Percentiles rank a stretch among this genome's conserved stretches.
Conservation (phyloP, 2,329 filamentous ascomycete species). For the Fusarium tricinctum region DNA sequence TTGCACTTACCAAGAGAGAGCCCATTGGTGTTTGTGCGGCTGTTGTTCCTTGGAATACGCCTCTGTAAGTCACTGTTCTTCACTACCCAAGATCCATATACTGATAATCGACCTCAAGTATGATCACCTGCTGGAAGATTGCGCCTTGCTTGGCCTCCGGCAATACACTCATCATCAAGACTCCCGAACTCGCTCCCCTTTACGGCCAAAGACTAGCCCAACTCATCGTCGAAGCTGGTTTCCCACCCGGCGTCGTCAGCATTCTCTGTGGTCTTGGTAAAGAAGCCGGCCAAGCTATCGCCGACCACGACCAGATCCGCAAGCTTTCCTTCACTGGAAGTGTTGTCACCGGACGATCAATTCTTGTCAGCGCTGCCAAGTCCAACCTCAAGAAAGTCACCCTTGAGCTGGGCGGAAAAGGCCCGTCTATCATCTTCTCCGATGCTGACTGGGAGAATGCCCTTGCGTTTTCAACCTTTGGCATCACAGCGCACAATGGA, state of each 20-base stretch:
- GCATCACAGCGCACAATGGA: conserved; percentile 67
- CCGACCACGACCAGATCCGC: conserved; percentile 73
- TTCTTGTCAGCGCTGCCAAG: conserved; percentile 80
- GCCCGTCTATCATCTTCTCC: conserved; percentile 69
- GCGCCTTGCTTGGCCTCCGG: conserved; percentile 74
- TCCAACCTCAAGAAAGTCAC: conserved; percentile 84
- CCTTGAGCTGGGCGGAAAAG: conserved; percentile 80
- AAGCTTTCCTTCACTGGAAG: conserved; percentile 83
- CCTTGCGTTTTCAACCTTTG: conserved; percentile 62
- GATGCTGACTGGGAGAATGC: conserved; percentile 73
- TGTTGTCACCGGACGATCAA: conserved; percentile 73
- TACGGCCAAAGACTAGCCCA: conserved; percentile 72
- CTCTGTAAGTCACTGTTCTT: conserved; percentile 55
- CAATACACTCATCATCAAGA: conserved; percentile 73
- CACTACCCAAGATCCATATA: no score
- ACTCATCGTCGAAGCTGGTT: conserved; percentile 77
- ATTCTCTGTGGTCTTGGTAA: conserved; percentile 77
- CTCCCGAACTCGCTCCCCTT: conserved; percentile 73
- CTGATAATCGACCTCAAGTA: background rate
- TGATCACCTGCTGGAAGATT: conserved; percentile 64
- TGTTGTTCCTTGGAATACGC: conserved; percentile 84
- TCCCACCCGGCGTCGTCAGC: conserved; percentile 81
- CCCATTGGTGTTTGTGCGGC: conserved; percentile 77
- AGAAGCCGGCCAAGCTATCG: conserved; percentile 75
- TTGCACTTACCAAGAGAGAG: conserved; percentile 81